Base-by-base conservation (phyloP, 1,284 basidiomycete species). In the Vanrija pseudolonga region DNA sequence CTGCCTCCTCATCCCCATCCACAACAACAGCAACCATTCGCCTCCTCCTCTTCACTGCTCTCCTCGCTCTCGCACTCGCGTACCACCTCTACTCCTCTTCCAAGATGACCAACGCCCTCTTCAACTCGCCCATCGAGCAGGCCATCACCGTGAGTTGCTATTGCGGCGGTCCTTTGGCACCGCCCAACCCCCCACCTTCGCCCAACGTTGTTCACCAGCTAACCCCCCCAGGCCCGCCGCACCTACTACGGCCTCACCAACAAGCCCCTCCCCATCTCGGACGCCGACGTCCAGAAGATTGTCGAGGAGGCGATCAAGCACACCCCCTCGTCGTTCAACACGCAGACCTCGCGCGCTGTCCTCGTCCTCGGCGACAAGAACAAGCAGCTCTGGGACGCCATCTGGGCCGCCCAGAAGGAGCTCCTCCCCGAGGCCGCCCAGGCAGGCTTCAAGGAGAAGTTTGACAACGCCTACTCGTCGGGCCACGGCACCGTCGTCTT, bases 401-500 rank as follows among this genome's bases (percentile, higher is more conserved):
- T 78, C 19, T 56, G 55, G 55, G 39, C 24, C 5, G 46, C 46
- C 20, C 47, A 52, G 42, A 28, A 51, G 53, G 20, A 36, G 24
- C 42, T 28, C 24, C 32, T 57, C 49, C 45, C 24, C 15, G 43
- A 42, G n/a, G 48, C 24, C 14, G 42, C 24, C 14, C n/a, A 37
- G 32, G 45, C 39, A 15, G 40, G 36, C 32, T 61, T 48, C 47
- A 45, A 59, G 18, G 20, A 3, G 2, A 52, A 52, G 43, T 56
- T 47, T 36, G 64, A 67, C 41, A 59, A 28, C 15, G 54, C 64
- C 18, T 79, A 78, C 66, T 61, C 67, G 43, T 62, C 66, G 11
- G 78, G 70, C 11, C 68, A 76, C 51, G 80, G 79, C 22, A 78
- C 80, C 6, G 72, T 80, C 42, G 55, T 80, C 37, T 76, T 80